A percentile compares a stretch with the other conserved stretches of the same genome.
These are phyloP conservation scores for Suhomyces chickasaworum DNA, from an alignment of 1,139 yeast genomes.

Conservation along the genomic window DNA sequence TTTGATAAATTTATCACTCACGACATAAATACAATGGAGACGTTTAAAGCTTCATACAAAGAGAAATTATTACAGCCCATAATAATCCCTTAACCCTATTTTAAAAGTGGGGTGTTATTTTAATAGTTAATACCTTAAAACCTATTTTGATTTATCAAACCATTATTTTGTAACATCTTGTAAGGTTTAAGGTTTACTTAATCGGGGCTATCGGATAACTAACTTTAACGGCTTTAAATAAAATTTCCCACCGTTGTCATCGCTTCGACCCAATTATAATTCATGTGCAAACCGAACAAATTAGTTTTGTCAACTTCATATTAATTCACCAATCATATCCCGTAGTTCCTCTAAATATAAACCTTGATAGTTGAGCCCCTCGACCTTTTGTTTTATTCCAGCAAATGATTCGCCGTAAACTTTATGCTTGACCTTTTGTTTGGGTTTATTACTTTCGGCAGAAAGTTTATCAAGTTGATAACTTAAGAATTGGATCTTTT, in stretches of 20 bases:
- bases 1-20: neutral
- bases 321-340: slow-evolving; percentile 16
- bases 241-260: neutral
- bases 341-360: slow-evolving; percentile 19
- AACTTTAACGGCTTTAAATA: neutral
- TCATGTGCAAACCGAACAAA: neutral
- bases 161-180: neutral
- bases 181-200: neutral
- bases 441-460: neutral
- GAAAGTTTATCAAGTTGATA: slow-evolving; percentile 17
- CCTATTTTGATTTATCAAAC: neutral
- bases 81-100: neutral
- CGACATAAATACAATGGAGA: neutral
- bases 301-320: neutral
- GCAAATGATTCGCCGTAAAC: slow-evolving; percentile 2
- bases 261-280: neutral
- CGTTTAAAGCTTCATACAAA: slow-evolving; percentile 1
- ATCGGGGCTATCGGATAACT: neutral
- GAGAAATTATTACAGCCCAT: slow-evolving; percentile 2
- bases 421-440: neutral
- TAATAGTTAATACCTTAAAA: neutral
- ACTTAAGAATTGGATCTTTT: slow-evolving; percentile 29
- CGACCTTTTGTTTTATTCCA: slow-evolving; percentile 20
- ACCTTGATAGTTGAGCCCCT: slow-evolving; percentile 20
- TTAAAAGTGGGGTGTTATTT: neutral